Evolutionary conservation across 306 rosid species (phyloP).

Genomic region (Vigna trinervia): DNA sequence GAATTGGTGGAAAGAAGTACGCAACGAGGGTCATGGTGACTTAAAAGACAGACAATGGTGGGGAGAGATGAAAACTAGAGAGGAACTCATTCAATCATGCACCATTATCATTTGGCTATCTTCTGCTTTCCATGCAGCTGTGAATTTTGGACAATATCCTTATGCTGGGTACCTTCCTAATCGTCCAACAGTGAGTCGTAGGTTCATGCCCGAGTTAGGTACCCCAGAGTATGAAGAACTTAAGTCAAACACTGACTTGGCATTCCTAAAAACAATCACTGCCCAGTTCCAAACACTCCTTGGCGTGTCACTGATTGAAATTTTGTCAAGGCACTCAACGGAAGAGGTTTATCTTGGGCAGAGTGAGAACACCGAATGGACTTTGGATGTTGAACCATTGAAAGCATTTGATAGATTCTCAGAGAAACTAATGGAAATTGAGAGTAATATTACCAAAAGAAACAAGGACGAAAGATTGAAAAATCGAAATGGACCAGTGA

Average conservation of each 20-base stretch:
- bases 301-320: slow-evolving; percentile 85
- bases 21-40: slow-evolving; percentile 89
- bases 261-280: slow-evolving; percentile 86
- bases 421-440: slow-evolving; percentile 61
- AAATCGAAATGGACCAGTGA: slow-evolving; percentile 77
- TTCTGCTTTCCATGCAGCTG: slow-evolving; percentile 96
- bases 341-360: slow-evolving; percentile 96
- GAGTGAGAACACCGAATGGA: slow-evolving; percentile 70
- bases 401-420: slow-evolving; percentile 71
- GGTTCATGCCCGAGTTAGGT: slow-evolving; percentile 95
- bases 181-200: slow-evolving; percentile 92
- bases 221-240: slow-evolving; percentile 78
- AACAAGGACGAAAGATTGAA: slow-evolving; percentile 65
- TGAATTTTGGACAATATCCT: slow-evolving; percentile 92
- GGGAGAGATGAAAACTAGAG: slow-evolving; percentile 70
- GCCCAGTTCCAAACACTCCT: slow-evolving; percentile 87
- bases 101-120: slow-evolving; percentile 91
- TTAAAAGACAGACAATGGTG: slow-evolving; percentile 75
- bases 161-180: slow-evolving; percentile 95
- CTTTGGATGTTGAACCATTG: slow-evolving; percentile 58
- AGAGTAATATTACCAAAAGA: slow-evolving; percentile 58
- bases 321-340: slow-evolving; percentile 79
- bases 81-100: slow-evolving; percentile 69
- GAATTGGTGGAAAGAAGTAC: slow-evolving; percentile 82
- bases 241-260: slow-evolving; percentile 67